Evolutionary conservation across 306 rosid species (phyloP).

Genomic region (Lablab purpureus): DNA sequence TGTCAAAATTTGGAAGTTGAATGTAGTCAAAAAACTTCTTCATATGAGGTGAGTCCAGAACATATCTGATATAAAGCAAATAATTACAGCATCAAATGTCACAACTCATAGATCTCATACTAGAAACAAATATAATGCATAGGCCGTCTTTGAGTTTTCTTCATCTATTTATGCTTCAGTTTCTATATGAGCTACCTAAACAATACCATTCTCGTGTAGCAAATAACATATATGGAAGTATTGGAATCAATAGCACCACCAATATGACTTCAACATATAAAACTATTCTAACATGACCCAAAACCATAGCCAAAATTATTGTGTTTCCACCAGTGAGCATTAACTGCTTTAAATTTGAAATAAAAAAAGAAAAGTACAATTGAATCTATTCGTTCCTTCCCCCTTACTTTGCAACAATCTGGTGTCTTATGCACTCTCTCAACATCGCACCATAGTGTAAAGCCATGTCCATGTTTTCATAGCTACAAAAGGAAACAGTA

Average conservation of each 20-base stretch:
- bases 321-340: neutral
- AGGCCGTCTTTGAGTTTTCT: neutral
- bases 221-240: slow-evolving; percentile 22
- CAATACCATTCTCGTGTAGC: slow-evolving; percentile 14
- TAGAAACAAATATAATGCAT: slow-evolving; percentile 12
- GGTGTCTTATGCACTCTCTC: slow-evolving; percentile 97
- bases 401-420: slow-evolving; percentile 86
- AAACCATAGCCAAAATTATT: slow-evolving; percentile 11
- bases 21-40: slow-evolving; percentile 85
- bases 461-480: slow-evolving; percentile 82
- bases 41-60: slow-evolving; percentile 80
- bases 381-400: slow-evolving; percentile 6
- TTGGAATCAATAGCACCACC: neutral
- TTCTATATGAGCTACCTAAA: slow-evolving; percentile 25
- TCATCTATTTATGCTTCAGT: neutral
- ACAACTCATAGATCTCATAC: slow-evolving; percentile 21
- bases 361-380: neutral
- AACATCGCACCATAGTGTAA: slow-evolving; percentile 92
- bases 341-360: neutral
- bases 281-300: slow-evolving; percentile 20
- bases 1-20: slow-evolving; percentile 89
- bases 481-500: slow-evolving; percentile 53
- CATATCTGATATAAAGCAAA: slow-evolving; percentile 71
- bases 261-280: neutral
- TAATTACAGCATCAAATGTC: neutral